phyloP scores from a whole-genome alignment of 768 basidiomycete species.

The Piloderma croceum region DNA sequence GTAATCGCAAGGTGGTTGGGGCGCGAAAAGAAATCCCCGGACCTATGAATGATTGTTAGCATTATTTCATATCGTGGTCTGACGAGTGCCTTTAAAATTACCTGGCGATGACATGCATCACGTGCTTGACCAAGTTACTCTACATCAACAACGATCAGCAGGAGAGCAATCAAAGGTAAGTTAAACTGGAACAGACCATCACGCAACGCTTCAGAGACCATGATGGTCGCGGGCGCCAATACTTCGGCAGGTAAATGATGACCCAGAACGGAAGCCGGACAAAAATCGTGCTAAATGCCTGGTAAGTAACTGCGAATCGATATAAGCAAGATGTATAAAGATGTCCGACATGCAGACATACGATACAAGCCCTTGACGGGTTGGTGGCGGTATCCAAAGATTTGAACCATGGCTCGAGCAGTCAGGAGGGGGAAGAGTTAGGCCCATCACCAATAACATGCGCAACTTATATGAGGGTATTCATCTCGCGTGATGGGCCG shows the following conservation, averaged over 20 bases:
- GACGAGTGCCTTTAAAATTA: neutral
- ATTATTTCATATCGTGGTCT: too few relatives aligned
- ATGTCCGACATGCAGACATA: too few relatives aligned
- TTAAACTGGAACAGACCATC: constrained; percentile 13
- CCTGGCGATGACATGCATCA: neutral
- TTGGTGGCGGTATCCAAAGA: constrained; percentile 11
- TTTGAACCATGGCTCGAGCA: too few relatives aligned
- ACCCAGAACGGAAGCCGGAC: constrained; percentile 21
- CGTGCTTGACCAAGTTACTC: too few relatives aligned
- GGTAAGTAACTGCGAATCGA: too few relatives aligned
- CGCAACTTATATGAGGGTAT: too few relatives aligned
- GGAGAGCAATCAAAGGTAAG: constrained; percentile 12
- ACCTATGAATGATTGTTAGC: too few relatives aligned
- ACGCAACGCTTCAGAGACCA: constrained; percentile 21
- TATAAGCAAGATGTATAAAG: too few relatives aligned
- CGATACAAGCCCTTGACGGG: constrained; percentile 1
- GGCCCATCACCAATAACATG: too few relatives aligned
- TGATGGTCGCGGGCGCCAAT: constrained; percentile 19
- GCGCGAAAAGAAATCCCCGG: constrained; percentile 13
- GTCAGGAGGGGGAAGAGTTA: too few relatives aligned
- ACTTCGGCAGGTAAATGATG: constrained; percentile 8
- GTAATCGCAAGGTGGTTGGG: constrained; percentile 18
- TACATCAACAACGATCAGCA: constrained; percentile 20
- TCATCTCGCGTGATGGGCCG: too few relatives aligned
- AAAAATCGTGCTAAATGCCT: constrained; percentile 14